These are phyloP conservation scores for Daldinia grandis DNA, from an alignment of 495 filamentous ascomycete species.

Conservation along the genomic window DNA sequence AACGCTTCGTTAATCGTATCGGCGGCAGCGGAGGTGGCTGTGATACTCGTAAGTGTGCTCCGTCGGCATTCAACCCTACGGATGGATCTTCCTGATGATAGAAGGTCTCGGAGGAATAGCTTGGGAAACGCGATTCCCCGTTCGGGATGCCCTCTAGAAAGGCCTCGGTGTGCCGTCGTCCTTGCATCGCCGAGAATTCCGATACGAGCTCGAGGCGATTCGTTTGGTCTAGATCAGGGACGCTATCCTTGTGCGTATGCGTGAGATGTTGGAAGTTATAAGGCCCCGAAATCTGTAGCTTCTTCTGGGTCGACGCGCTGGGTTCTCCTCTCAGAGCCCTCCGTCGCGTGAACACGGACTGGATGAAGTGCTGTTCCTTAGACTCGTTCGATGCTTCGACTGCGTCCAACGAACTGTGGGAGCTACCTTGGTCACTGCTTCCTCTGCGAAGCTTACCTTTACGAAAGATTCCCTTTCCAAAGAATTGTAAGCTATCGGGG, in stretches of 20 bases:
- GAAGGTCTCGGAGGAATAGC: conserved; percentile 65
- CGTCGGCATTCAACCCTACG: conserved; percentile 30
- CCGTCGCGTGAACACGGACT: conserved; percentile 54
- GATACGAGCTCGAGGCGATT: conserved; percentile 69
- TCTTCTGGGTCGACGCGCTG: conserved; percentile 45
- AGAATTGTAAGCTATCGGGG: conserved; percentile 63
- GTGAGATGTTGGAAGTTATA: conserved; percentile 91
- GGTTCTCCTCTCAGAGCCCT: conserved; percentile 48
- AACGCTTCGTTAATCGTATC: conserved; percentile 47
- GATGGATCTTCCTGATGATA: conserved; percentile 44
- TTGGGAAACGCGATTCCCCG: conserved; percentile 70
- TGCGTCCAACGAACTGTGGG: conserved; percentile 50
- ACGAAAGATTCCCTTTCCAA: conserved; percentile 63
- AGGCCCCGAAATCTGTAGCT: conserved; percentile 74
- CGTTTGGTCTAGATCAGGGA: conserved; percentile 64
- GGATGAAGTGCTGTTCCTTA: conserved; percentile 54
- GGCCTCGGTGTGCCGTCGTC: conserved; percentile 66
- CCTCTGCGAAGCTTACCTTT: conserved; percentile 53
- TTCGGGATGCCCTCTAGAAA: conserved; percentile 69
- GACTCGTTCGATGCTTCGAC: conserved; percentile 45
- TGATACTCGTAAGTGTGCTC: conserved; percentile 24
- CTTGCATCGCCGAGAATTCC: conserved; percentile 72
- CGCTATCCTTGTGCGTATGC: conserved; percentile 73
- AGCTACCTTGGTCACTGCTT: conserved; percentile 51
- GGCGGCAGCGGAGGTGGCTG: conserved; percentile 37